These are phyloP conservation scores for Irpex sp. DNA, from an alignment of 1,284 basidiomycete genomes.

Conservation along the genomic window DNA sequence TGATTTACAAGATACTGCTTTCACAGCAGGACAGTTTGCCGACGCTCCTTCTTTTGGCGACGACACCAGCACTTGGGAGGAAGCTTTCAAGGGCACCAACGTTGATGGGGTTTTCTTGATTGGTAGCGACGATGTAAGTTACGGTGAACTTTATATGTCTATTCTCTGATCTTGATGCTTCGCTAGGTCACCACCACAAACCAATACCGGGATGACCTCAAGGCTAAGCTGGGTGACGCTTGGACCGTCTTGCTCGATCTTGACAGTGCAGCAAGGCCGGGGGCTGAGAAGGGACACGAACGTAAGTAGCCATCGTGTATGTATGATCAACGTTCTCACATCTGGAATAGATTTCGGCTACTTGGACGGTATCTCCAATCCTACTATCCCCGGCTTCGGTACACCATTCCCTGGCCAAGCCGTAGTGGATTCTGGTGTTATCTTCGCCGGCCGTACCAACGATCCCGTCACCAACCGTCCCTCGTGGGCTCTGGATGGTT, in stretches of 20 bases:
- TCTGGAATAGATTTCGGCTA: constrained; percentile 21
- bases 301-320: constrained; percentile 6
- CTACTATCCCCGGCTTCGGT: constrained; percentile 28
- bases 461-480: constrained; percentile 19
- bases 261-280: neutral
- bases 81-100: constrained; percentile 2
- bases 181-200: neutral
- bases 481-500: constrained; percentile 26
- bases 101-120: constrained; percentile 9
- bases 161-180: neutral
- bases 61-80: constrained; percentile 1
- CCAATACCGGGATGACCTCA: neutral
- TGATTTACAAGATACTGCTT: neutral
- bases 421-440: constrained; percentile 26
- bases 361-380: constrained; percentile 26
- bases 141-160: neutral
- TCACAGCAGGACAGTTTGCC: neutral
- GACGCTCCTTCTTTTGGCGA: neutral
- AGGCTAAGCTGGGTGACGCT: neutral
- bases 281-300: neutral
- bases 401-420: constrained; percentile 25
- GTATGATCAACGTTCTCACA: neutral
- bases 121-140: constrained; percentile 6
- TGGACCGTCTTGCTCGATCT: neutral
- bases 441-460: constrained; percentile 27